Evolutionary conservation across 140 eudicot species (phyloP).

Genomic region (Bidens hawaiensis): DNA sequence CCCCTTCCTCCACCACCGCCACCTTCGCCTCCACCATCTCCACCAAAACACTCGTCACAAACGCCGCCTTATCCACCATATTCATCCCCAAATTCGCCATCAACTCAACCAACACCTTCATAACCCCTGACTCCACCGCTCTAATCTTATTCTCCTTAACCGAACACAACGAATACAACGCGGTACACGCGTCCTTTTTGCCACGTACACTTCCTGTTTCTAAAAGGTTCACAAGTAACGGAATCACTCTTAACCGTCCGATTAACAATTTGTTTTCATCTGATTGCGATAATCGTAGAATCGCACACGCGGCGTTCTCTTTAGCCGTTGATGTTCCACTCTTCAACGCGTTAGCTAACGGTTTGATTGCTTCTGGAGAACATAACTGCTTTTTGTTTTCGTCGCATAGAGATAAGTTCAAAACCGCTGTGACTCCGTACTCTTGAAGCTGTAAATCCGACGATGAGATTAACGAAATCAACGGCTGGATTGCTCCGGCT

Average conservation of each 20-base stretch:
- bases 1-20: constrained; percentile 80
- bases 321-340: constrained; percentile 52
- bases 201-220: constrained; percentile 55
- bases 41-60: constrained; percentile 53
- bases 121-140: constrained; percentile 62
- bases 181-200: constrained; percentile 73
- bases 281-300: constrained; percentile 55
- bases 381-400: constrained; percentile 53
- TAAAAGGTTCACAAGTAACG: constrained; percentile 46
- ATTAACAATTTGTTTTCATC: constrained; percentile 51
- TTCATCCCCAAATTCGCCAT: constrained; percentile 74
- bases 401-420: constrained; percentile 71
- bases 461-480: constrained; percentile 43
- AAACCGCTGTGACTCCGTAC: constrained; percentile 78
- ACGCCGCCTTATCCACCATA: constrained; percentile 86
- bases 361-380: constrained; percentile 40
- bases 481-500: constrained; percentile 71
- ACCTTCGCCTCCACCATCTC: constrained; percentile 46
- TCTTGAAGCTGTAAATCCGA: constrained; percentile 64
- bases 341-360: constrained; percentile 44
- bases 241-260: constrained; percentile 71
- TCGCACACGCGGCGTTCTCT: constrained; percentile 84
- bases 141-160: constrained; percentile 53
- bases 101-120: constrained; percentile 71
- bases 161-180: constrained; percentile 66